These are phyloP conservation scores for Candida tammaniensis DNA, from an alignment of 805 yeast species.

Conservation along the genomic window DNA sequence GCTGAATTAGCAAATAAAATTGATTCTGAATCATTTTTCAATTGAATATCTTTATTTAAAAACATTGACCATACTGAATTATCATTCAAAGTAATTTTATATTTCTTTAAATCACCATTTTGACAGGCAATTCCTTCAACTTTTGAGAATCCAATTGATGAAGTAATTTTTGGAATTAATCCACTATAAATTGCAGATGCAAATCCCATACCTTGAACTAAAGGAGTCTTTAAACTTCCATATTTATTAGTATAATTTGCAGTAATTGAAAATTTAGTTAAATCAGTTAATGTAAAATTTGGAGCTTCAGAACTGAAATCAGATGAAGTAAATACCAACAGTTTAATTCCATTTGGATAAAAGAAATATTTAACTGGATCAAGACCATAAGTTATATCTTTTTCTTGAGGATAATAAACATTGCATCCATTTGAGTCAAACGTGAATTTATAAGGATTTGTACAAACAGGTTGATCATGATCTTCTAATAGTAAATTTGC, in stretches of 20 bases:
- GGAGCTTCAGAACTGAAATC: constrained; percentile 10
- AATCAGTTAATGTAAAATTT: constrained; percentile 7
- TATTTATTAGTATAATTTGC: constrained; percentile 31
- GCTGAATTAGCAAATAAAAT: constrained; percentile 17
- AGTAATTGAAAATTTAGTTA: constrained; percentile 15
- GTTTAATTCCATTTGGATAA: constrained; percentile 16
- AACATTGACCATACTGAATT: constrained; percentile 17
- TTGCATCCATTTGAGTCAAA: constrained; percentile 8
- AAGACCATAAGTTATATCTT: constrained; percentile 14
- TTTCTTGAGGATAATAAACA: constrained; percentile 14
- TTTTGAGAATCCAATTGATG: constrained; percentile 18
- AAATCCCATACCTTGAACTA: constrained; percentile 66
- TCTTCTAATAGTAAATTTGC: constrained; percentile 56
- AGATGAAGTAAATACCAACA: constrained; percentile 12
- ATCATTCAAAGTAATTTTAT: constrained; percentile 14
- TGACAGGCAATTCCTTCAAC: constrained; percentile 13
- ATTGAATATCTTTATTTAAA: constrained; percentile 21
- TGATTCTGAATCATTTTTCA: constrained; percentile 13
- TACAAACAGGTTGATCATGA: constrained; percentile 52
- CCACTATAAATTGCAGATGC: constrained; percentile 58
- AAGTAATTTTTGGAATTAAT: constrained; percentile 43
- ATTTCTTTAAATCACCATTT: constrained; percentile 15
- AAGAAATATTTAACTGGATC: constrained; percentile 15
- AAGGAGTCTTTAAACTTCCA: constrained; percentile 22
- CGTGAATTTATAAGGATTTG: constrained; percentile 53